Base-by-base conservation (phyloP, 1,139 yeast species). In the Candida sanyaensis region DNA sequence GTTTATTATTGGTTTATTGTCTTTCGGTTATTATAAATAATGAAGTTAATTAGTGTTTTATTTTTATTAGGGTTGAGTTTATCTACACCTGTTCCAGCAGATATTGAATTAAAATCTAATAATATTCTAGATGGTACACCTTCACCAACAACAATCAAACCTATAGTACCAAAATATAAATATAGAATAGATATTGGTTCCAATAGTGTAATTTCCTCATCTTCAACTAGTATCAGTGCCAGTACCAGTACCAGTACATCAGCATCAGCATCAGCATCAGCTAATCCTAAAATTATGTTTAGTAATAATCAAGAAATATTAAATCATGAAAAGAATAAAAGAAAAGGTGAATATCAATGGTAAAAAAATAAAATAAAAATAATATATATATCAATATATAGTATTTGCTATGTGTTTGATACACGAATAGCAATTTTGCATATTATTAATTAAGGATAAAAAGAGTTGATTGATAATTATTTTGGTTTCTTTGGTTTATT, bases 51-150 rank as follows among this genome's bases (percentile, higher is more conserved):
- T 32, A 26, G 26, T 12, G 23, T 42, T 13, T 36, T 42, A 11
- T 41, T 38, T 13, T 13, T 45, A 11, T 21, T 46, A 28, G 27
- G 42, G 24, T 30, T 45, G 7, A n/a, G 24, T 28, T 31, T 46
- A 36, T 33, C 49, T 17, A 63, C 69, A 1, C 67, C 68, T 6
- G 54, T 65, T 11, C 68, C 69, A 6, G 68, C 68, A 23, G 56
- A 65, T 44, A 44, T 56, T 17, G 57, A 55, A 33, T 55, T 64
- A 37, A 59, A 55, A 44, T 64, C 64, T 1, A 41, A 49, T 11
- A 42, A 51, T 10, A 32, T 48, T 12, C 29, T 49, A 26, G 29
- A 51, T 17, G 46, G 50, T 17, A 52, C 51, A 24, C 51, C 41
- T 10, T 21, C 37, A 17, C 21, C 39, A 3, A 26, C 57, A n/a